Conservation (phyloP, 805 yeast species). For the Saitoella complicata region DNA sequence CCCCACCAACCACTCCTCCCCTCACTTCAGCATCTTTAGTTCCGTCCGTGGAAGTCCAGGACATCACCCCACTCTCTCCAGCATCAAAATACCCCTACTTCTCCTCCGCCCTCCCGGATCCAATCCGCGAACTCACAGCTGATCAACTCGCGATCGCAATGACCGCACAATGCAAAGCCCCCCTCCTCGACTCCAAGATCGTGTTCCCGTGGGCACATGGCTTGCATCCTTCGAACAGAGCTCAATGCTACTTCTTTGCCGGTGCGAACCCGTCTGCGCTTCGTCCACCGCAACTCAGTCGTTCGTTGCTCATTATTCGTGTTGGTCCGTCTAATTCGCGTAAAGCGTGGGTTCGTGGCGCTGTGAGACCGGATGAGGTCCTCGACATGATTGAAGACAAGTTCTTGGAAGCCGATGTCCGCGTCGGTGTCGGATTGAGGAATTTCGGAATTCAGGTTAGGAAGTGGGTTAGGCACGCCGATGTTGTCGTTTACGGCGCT, state of each 20-base stretch:
- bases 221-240: constrained; percentile 37
- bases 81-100: no score
- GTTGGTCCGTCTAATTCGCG: constrained; percentile 8
- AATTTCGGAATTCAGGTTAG: constrained; percentile 76
- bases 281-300: constrained; percentile 11
- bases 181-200: no score
- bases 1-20: no score
- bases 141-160: no score
- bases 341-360: constrained; percentile 8
- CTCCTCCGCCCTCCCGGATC: no score
- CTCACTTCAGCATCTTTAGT: no score
- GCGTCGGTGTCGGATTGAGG: constrained; percentile 56
- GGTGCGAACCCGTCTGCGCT: constrained; percentile 15
- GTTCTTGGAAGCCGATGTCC: constrained; percentile 49
- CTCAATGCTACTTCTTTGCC: constrained; percentile 32
- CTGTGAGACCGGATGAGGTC: constrained; percentile 13
- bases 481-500: constrained; percentile 55
- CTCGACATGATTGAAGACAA: constrained; percentile 5
- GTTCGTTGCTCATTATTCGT: constrained; percentile 7
- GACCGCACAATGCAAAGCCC: no score
- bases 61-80: no score
- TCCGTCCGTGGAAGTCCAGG: no score
- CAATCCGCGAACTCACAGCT: no score
- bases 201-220: constrained; percentile 93
- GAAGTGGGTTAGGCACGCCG: constrained; percentile 60